These are phyloP conservation scores for Xenosphaeropsis pyriputrescens DNA, from an alignment of 2,329 filamentous ascomycete species.

Conservation along the genomic window DNA sequence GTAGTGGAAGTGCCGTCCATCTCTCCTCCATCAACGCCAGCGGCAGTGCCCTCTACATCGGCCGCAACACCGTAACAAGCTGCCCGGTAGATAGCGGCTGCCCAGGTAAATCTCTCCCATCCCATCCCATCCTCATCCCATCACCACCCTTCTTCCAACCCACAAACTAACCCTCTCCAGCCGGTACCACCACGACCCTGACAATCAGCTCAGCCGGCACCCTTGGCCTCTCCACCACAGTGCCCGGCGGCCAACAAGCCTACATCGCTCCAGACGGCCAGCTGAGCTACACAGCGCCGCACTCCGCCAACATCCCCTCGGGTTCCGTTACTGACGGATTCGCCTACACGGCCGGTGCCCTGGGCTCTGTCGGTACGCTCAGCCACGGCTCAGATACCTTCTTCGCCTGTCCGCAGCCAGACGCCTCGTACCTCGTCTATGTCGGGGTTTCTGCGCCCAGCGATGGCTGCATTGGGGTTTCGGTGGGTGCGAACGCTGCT, in stretches of 20 bases:
- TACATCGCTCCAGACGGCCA: background rate
- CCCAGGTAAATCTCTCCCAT: no score
- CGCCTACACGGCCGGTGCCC: background rate
- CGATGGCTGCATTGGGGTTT: background rate
- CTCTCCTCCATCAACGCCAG: background rate
- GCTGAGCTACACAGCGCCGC: background rate
- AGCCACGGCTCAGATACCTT: background rate
- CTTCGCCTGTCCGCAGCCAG: background rate
- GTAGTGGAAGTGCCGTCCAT: background rate
- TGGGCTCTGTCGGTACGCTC: background rate
- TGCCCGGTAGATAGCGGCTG: background rate
- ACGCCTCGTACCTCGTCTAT: background rate
- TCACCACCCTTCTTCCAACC: no score
- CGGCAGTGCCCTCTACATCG: background rate
- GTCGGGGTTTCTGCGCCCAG: background rate
- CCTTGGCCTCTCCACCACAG: background rate
- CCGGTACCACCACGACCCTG: background rate
- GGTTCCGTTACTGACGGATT: background rate
- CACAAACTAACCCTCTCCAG: no score
- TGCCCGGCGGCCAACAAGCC: background rate
- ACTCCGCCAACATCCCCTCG: background rate
- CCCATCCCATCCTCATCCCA: no score
- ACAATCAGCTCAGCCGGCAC: background rate
- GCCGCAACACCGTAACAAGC: background rate
- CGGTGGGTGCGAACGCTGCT: background rate